phyloP scores from a whole-genome alignment of 2,329 filamentous ascomycete genomes.

The Penicillium sp. region DNA sequence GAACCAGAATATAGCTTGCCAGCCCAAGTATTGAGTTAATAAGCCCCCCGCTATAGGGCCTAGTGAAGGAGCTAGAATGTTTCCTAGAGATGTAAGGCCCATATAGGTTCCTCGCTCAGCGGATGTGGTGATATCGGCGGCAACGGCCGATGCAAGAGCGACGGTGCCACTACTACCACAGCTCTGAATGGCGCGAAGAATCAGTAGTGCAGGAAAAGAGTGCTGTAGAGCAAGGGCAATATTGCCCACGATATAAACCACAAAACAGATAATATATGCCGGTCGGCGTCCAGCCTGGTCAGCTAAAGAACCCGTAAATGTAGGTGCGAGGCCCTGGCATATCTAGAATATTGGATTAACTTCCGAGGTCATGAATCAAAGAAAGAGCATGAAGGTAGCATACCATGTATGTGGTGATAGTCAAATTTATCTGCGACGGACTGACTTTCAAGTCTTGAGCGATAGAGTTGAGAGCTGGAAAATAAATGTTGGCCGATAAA shows the following conservation, averaged over 20 bases:
- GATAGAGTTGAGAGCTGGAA: constrained; percentile 39
- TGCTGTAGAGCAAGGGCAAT: constrained; percentile 49
- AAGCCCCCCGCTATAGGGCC: constrained; percentile 60
- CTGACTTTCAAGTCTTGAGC: constrained; percentile 36
- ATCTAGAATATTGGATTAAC: constrained; percentile 38
- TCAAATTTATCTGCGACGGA: constrained; percentile 34
- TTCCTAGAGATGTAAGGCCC: constrained; percentile 41
- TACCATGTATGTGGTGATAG: constrained; percentile 46
- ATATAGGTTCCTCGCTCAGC: constrained; percentile 52
- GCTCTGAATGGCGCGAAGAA: constrained; percentile 49
- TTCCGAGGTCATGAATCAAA: neutral
- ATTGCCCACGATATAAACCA: constrained; percentile 51
- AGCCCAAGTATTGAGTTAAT: constrained; percentile 56
- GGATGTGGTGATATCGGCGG: constrained; percentile 49
- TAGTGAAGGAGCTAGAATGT: constrained; percentile 54
- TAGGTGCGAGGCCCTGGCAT: constrained; percentile 58
- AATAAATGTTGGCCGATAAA: constrained; percentile 51
- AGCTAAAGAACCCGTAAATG: constrained; percentile 55
- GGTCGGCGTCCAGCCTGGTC: constrained; percentile 57
- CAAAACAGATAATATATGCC: constrained; percentile 54
- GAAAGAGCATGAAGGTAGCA: neutral
- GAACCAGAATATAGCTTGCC: constrained; percentile 62
- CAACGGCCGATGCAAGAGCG: constrained; percentile 48
- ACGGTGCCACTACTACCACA: constrained; percentile 51
- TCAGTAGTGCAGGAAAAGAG: constrained; percentile 45